Percentiles rank a stretch among this genome's conserved stretches.
phyloP scores from a whole-genome alignment of 805 yeast genomes.

The Suhomyces xylopsoci region DNA sequence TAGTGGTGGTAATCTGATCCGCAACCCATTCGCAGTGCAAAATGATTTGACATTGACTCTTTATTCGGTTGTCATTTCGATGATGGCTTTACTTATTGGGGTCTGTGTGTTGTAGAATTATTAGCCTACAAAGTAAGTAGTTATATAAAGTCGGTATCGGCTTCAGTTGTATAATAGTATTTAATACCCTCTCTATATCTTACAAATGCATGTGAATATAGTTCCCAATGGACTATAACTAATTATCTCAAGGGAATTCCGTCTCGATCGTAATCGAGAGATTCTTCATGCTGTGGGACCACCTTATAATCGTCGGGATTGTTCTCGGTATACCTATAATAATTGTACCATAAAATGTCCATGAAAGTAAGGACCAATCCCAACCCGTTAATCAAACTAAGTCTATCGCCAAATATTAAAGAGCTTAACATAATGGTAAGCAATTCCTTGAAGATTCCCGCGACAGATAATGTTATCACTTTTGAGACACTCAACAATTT shows the following conservation, averaged over 20 bases:
- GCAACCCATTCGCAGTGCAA: neutral
- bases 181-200: neutral
- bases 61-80: neutral
- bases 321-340: constrained; percentile 45
- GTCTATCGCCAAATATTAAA: constrained; percentile 68
- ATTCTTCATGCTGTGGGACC: constrained; percentile 5
- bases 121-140: neutral
- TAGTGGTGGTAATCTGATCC: neutral
- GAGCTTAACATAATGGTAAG: constrained; percentile 73
- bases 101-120: constrained; percentile 4
- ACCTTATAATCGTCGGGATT: constrained; percentile 1
- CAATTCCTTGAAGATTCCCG: constrained; percentile 91
- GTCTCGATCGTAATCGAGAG: neutral
- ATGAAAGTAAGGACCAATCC: constrained; percentile 74
- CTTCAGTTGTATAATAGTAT: neutral
- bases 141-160: neutral
- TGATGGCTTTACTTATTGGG: constrained; percentile 1
- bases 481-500: constrained; percentile 77
- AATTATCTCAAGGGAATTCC: neutral
- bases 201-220: neutral
- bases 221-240: neutral
- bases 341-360: constrained; percentile 84
- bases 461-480: constrained; percentile 81
- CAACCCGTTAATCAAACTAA: constrained; percentile 62
- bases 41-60: neutral